Evolutionary conservation across 78 protist genomes (phyloP).

Genomic region (Dictyostelium capitatum): DNA sequence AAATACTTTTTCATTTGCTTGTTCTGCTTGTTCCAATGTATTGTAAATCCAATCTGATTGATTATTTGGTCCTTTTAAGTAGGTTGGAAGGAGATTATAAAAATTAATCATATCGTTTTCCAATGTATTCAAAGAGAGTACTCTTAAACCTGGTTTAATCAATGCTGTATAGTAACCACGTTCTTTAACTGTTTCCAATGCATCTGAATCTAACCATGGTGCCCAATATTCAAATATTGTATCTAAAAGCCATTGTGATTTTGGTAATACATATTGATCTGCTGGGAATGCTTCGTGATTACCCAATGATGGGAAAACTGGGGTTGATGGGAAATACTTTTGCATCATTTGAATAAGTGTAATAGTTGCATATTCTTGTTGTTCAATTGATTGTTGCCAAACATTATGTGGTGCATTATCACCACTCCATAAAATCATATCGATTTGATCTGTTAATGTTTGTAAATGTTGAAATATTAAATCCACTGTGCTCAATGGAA

Average conservation of each 20-base stretch:
- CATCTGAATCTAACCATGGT: conserved; percentile 49
- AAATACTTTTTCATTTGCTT: conserved; percentile 46
- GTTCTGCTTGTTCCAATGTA: conserved; percentile 37
- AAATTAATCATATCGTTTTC: conserved; percentile 65
- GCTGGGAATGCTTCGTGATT: conserved; percentile 76
- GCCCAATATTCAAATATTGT: conserved; percentile 31
- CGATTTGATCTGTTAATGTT: conserved; percentile 27
- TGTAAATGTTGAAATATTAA: conserved; percentile 10
- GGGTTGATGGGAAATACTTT: conserved; percentile 33
- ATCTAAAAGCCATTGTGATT: conserved; percentile 63
- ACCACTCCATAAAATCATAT: conserved; percentile 65
- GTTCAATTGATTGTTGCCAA: conserved; percentile 25
- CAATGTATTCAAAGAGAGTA: conserved; percentile 38
- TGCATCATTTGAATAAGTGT: neutral
- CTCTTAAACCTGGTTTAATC: conserved; percentile 40
- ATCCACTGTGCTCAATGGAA: conserved; percentile 44
- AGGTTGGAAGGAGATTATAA: conserved; percentile 48
- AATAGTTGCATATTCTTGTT: conserved; percentile 41
- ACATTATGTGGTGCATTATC: conserved; percentile 77
- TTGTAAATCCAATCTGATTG: conserved; percentile 52
- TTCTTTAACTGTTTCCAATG: conserved; percentile 25
- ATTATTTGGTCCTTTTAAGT: conserved; percentile 34
- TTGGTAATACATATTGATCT: conserved; percentile 54
- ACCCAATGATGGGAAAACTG: conserved; percentile 60
- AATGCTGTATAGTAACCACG: conserved; percentile 47